phyloP scores from a whole-genome alignment of 768 basidiomycete genomes.

The Daedaleopsis nitida region DNA sequence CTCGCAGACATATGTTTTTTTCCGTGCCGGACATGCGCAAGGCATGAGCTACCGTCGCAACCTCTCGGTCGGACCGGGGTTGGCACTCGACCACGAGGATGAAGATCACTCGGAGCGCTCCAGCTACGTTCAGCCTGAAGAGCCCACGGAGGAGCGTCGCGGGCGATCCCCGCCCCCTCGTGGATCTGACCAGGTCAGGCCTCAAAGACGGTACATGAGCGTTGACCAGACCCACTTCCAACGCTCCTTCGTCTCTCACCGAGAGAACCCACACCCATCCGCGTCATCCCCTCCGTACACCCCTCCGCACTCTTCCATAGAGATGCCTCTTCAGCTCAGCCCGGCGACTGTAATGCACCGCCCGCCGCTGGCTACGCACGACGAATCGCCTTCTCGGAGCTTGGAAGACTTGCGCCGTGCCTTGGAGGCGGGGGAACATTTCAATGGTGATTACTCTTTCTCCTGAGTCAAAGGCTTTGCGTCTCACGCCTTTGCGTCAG shows the following conservation, averaged over 20 bases:
- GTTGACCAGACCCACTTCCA: conserved; percentile 35
- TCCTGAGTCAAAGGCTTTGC: too few species aligned
- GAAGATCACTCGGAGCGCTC: conserved; percentile 38
- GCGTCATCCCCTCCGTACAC: conserved; percentile 36
- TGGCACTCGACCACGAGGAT: conserved; percentile 42
- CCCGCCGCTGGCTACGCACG: conserved; percentile 14
- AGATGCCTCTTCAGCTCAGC: conserved; percentile 11
- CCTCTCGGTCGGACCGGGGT: conserved; percentile 51
- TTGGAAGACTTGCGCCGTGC: conserved; percentile 23
- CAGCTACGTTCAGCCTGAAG: conserved; percentile 32
- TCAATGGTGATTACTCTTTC: conserved; percentile 11
- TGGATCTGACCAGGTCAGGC: neutral
- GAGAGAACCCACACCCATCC: conserved; percentile 18
- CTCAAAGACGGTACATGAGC: conserved; percentile 29
- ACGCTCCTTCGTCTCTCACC: conserved; percentile 31
- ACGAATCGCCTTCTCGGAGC: conserved; percentile 25
- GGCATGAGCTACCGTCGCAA: conserved; percentile 46
- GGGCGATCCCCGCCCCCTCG: conserved; percentile 24
- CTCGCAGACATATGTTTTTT: conserved; percentile 71
- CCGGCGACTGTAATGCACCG: conserved; percentile 19
- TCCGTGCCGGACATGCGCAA: conserved; percentile 55
- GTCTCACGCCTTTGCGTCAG: neutral
- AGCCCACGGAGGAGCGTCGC: conserved; percentile 15
- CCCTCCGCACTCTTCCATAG: conserved; percentile 25
- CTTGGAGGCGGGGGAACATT: conserved; percentile 6